phyloP scores from a whole-genome alignment of 352 stramenopile genomes.

The Plasmopara muralis region DNA sequence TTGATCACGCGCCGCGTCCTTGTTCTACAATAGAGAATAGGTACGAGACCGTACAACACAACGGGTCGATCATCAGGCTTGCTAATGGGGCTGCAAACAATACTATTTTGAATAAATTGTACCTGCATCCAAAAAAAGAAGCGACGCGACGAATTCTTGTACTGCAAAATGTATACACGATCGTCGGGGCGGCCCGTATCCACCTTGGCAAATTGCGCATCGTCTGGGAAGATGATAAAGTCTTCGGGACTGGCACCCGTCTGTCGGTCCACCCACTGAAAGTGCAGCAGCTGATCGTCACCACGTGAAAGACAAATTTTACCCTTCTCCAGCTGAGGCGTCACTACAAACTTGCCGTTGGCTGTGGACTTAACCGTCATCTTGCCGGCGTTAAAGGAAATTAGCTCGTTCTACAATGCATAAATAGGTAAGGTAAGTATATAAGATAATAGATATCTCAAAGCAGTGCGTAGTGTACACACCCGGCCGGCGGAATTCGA shows the following conservation, averaged over 20 bases:
- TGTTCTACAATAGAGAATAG: constrained; percentile 43
- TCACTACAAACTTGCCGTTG: constrained; percentile 86
- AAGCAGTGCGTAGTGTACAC: constrained; percentile 12
- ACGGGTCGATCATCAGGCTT: not conserved
- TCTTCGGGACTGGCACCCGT: constrained; percentile 83
- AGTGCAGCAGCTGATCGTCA: constrained; percentile 88
- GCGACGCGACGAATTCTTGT: constrained; percentile 86
- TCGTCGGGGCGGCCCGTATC: constrained; percentile 81
- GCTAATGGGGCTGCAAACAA: not conserved
- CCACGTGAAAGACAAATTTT: constrained; percentile 81
- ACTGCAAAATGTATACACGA: constrained; percentile 90
- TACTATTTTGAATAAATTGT: not conserved
- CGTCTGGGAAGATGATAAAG: constrained; percentile 90
- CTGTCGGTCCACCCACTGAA: constrained; percentile 90
- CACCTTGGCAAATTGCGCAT: constrained; percentile 83
- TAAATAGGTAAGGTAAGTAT: constrained; percentile 3
- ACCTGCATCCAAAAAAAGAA: constrained; percentile 96
- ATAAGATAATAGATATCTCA: not conserved
- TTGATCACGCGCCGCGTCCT: constrained; percentile 82
- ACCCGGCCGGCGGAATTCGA: constrained; percentile 47
- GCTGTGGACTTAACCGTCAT: constrained; percentile 66
- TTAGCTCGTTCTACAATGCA: constrained; percentile 57
- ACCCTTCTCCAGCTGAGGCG: constrained; percentile 87
- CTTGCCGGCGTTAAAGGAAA: constrained; percentile 90
- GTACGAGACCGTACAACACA: not conserved